Evolutionary conservation across 1,284 basidiomycete species (phyloP).

Genomic region (Tilletia indica): DNA sequence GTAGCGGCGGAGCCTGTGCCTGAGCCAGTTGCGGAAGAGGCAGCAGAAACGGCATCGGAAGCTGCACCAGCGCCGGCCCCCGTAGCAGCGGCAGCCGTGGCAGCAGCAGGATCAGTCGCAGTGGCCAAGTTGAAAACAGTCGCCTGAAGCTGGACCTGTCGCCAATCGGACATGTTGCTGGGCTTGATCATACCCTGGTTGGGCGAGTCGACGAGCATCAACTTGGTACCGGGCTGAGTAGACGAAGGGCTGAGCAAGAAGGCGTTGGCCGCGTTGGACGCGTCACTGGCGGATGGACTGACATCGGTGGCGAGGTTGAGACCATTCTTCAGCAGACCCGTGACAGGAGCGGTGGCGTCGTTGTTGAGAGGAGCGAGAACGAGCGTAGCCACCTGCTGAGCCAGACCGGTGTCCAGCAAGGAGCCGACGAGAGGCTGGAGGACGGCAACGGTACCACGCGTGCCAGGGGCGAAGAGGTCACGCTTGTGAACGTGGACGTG

Average conservation of each 20-base stretch:
- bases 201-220: slow-evolving; percentile 14
- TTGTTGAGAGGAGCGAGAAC: slow-evolving; percentile 11
- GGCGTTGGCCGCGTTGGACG: background rate
- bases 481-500: slow-evolving; percentile 13
- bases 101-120: background rate
- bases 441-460: slow-evolving; percentile 10
- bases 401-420: slow-evolving; percentile 10
- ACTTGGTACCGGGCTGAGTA: slow-evolving; percentile 8
- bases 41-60: background rate
- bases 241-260: slow-evolving; percentile 17
- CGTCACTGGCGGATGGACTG: background rate
- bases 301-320: background rate
- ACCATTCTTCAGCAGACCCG: background rate
- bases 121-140: background rate
- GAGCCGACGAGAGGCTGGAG: slow-evolving; percentile 9
- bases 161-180: slow-evolving; percentile 1
- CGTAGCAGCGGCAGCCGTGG: background rate
- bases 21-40: background rate
- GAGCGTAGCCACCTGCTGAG: slow-evolving; percentile 16
- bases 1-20: background rate
- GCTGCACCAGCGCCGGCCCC: background rate
- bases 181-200: background rate
- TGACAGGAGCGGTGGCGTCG: background rate
- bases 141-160: slow-evolving; percentile 8
- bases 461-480: slow-evolving; percentile 11